Conservation (phyloP, 2,329 filamentous ascomycete species). For the Fusarium nelsonii region DNA sequence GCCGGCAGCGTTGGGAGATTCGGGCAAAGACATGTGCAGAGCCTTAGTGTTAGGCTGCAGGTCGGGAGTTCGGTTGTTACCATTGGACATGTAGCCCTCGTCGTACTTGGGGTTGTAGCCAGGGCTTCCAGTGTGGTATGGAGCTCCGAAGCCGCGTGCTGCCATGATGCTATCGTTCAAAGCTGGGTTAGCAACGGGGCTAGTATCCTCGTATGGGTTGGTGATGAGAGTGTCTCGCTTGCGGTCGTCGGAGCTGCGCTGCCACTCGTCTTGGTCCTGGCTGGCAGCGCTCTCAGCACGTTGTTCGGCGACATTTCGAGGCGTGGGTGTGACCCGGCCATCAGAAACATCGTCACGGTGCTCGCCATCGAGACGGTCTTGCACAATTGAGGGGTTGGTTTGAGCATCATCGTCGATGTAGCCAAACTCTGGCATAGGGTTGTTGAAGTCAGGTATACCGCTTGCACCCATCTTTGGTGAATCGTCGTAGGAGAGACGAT, state of each 20-base stretch:
- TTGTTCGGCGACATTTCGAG: constrained; percentile 46
- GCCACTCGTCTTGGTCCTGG: constrained; percentile 74
- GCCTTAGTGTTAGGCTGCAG: constrained; percentile 68
- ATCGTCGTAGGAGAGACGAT: constrained; percentile 67
- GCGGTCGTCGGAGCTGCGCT: constrained; percentile 70
- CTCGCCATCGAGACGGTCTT: constrained; percentile 75
- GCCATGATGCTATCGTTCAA: constrained; percentile 64
- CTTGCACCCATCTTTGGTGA: constrained; percentile 73
- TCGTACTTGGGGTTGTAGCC: constrained; percentile 73
- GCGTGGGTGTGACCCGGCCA: constrained; percentile 66
- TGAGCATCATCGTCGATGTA: constrained; percentile 76
- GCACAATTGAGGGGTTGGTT: constrained; percentile 87
- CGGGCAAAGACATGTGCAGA: constrained; percentile 59
- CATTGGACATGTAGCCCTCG: constrained; percentile 91
- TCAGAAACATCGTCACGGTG: constrained; percentile 62
- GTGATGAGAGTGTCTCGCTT: constrained; percentile 76
- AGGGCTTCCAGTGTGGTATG: constrained; percentile 68
- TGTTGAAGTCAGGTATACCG: constrained; percentile 74
- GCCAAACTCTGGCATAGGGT: constrained; percentile 83
- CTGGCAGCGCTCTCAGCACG: constrained; percentile 56
- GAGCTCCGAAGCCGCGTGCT: constrained; percentile 57
- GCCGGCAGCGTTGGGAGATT: constrained; percentile 61
- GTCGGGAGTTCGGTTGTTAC: constrained; percentile 68
- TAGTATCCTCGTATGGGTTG: constrained; percentile 75
- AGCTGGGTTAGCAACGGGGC: constrained; percentile 69